These are phyloP conservation scores for Plasmodium vinckei DNA, from an alignment of 169 alveolate species.

Conservation along the genomic window DNA sequence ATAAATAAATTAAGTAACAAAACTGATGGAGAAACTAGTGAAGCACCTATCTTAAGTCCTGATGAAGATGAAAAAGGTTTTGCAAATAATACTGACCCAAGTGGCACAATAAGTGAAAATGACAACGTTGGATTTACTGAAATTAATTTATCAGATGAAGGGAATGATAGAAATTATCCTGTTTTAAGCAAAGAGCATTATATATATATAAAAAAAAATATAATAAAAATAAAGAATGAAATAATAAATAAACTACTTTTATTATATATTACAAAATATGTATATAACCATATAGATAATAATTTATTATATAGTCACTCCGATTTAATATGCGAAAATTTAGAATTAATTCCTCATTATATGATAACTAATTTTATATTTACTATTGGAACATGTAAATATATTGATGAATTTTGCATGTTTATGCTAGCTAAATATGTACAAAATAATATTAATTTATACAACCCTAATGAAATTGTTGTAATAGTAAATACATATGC, in stretches of 20 bases:
- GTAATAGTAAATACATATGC: slow-evolving; percentile 72
- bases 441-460: slow-evolving; percentile 44
- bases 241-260: slow-evolving; percentile 26
- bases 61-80: not conserved
- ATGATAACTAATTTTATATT: slow-evolving; percentile 68
- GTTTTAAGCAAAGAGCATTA: slow-evolving; percentile 11
- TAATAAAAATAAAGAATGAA: slow-evolving; percentile 16
- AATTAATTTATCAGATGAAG: not conserved
- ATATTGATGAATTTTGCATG: slow-evolving; percentile 73
- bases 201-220: slow-evolving; percentile 17
- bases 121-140: no score
- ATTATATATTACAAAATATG: slow-evolving; percentile 59
- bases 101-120: not conserved
- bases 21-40: not conserved
- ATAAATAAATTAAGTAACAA: slow-evolving; percentile 49
- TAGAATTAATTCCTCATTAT: slow-evolving; percentile 45
- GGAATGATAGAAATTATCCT: not conserved
- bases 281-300: slow-evolving; percentile 60
- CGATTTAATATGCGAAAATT: slow-evolving; percentile 62
- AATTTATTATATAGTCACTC: slow-evolving; percentile 67
- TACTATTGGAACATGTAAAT: slow-evolving; percentile 73
- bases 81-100: not conserved
- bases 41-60: not conserved
- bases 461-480: slow-evolving; percentile 46
- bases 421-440: slow-evolving; percentile 74